Base-by-base conservation (phyloP, 2,329 filamentous ascomycete genomes). In the Penicillium paneum region DNA sequence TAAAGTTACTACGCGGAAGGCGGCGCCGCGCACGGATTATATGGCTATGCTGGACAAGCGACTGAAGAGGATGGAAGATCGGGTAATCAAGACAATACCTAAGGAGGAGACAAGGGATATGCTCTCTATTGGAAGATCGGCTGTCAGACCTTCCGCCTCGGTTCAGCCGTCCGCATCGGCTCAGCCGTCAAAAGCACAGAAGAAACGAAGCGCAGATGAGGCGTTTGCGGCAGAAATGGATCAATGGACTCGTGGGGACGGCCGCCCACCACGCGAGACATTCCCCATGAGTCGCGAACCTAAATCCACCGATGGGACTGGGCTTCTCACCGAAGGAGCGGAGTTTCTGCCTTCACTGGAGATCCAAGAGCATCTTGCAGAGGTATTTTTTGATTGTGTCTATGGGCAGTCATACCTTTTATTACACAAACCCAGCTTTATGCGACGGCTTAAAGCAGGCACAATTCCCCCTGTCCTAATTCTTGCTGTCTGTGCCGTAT, bases 41-140 rank as follows among this genome's bases (percentile, higher is more conserved):
- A 97, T 97, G 94, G 91, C 92, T 39, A 97, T 97, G 91, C 78
- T 97, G 65, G 94, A 97, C 75, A 97, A 96, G 75, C 84, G 94
- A 49, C 74, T 97, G 62, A 97, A 96, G 78, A 83, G 93, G 54
- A 97, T 97, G 94, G 94, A 99, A 74, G 93, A 97, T 67, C 87
- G 93, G 53, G 94, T 97, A 59, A 95, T 97, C 76, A 96, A 96
- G 72, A 88, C 93, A 55, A 88, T 97, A 28, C 93, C 94, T 0
- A 96, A 93, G 69, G 83, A 90, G 39, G 91, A 95, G 60, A 82
- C 90, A 59, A 86, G 88, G 39, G 78, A 84, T 26, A 80, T 87
- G 55, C 78, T 82, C 8, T 79, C 81, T 8, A 87, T 96, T 35
- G 87, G 87, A 5, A 82, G 94, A 54, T 92, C 92, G 11, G 82